Base-by-base conservation (phyloP, 2,329 filamentous ascomycete species). In the Cercospora sp. region DNA sequence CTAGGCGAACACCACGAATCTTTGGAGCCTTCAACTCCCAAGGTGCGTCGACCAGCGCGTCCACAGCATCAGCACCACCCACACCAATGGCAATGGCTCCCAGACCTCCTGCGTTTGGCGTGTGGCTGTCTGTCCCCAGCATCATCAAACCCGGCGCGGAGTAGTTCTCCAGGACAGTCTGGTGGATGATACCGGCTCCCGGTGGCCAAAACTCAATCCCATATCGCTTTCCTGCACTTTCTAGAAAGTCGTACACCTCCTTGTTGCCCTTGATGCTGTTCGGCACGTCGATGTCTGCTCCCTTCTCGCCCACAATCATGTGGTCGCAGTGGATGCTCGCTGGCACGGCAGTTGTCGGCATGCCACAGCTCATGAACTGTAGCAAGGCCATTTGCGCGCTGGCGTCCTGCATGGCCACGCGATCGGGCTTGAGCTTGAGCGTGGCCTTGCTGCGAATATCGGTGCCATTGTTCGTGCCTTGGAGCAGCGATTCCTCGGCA, bases 321-420 rank as follows among this genome's bases (percentile, higher is more conserved):
- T 99, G 95, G 83, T 99, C 95, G 82, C 95, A 99, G 84, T 99
- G 95, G 74, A 98, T 97, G 80, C 94, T 97, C 60, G 95, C 94
- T 10, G 95, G 95, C 60, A 99, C 94, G 9, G 94, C 94, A 2
- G 95, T 97, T 68, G 89, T 89, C 30, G 91, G 91, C 64, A 99
- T 86, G 65, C 93, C 92, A 81, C 95, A 99, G 30, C 92, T 92
- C 94, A 99, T 99, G 86, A 99, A 99, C 82, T 99, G 95, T 75
- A 99, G 84, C 72, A 99, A 84, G 1, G 95, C 95, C 95, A 99
- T 99, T 83, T 99, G 95, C 5, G 95, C 95, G 31, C 93, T 97
- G 13, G 95, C 95, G 84, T 99, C 95, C 82, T 99, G 95, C 95
- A 99, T 99, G 72, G 96, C 96, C 74, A 98, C 95, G 63, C 95